Evolutionary conservation across 805 yeast genomes (phyloP), one percentile per base, ranked within the genome.

Genomic region (Candida ovalis): DNA sequence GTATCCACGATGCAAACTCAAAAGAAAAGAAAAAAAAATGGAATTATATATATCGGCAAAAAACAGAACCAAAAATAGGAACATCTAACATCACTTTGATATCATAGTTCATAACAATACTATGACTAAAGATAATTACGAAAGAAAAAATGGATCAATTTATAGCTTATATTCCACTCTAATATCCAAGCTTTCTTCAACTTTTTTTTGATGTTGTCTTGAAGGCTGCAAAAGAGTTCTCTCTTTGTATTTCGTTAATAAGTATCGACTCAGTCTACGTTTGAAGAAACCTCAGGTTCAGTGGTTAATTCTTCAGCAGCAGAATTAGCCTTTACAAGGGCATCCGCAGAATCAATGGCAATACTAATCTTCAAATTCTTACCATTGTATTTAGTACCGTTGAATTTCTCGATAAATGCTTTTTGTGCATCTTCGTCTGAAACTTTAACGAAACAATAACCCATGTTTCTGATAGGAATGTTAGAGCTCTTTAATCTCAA

Each of bases 341-440:
- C 49, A 25, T 48, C 48, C 53, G 75, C 71, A 10, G 82, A 72
- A 59, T 84, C 88, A 53, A 86, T 77, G 19, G 96, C 96, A 57
- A 84, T 77, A 55, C 83, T 84, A 50, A 86, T 88, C 41, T 76
- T 69, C 49, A 90, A 69, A 43, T 73, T 74, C 64, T 87, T 78
- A 44, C 86, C 96, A 51, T 80, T 79, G 56, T 85, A 69, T 45
- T 74, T 76, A 59, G 74, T 75, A 45, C 89, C 95, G 54, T 85
- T 76, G 66, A 82, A 82, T 59, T 80, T 78, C 33, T 74, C 80
- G 51, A 88, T 70, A 17, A 80, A 81, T 54, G 64, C 54, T 61
- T 69, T 64, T 61, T 79, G 83, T 32, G 61, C 56, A 46, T 74
- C 79, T 50, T 75, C 75, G 54, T 59, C 58, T 30, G 71, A 61